Conservation (phyloP, 2,329 filamentous ascomycete genomes). For the Davidsoniella virescens region DNA sequence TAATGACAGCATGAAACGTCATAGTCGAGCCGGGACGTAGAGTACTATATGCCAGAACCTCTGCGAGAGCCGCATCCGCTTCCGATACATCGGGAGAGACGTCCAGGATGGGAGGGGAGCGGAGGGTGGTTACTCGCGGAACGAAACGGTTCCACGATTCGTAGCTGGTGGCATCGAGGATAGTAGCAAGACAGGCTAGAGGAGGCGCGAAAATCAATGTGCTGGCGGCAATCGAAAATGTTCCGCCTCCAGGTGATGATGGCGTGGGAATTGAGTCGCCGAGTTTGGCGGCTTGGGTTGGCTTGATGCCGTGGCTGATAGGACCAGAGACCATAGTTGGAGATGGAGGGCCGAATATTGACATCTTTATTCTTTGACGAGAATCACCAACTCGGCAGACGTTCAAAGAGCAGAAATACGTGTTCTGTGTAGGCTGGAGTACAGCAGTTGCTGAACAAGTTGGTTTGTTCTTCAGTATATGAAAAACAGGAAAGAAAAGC, state of each 20-base stretch:
- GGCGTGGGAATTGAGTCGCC: not conserved
- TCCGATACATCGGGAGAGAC: not conserved
- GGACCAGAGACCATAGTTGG: conserved; percentile 1
- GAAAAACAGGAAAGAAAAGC: no score
- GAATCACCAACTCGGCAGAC: no score
- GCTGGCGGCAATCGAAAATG: not conserved
- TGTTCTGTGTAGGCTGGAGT: no score
- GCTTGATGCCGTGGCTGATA: not conserved
- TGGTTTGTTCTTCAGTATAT: no score
- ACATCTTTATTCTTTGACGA: no score
- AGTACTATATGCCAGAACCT: not conserved
- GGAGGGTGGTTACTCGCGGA: not conserved
- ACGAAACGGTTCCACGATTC: conserved; percentile 5
- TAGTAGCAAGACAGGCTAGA: not conserved
- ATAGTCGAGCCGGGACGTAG: not conserved
- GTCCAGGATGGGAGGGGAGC: not conserved
- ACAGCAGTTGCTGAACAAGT: no score
- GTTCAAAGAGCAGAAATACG: no score
- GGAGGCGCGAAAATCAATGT: not conserved
- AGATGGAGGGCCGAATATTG: not conserved
- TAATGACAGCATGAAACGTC: not conserved
- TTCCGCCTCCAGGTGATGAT: not conserved
- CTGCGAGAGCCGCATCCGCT: not conserved
- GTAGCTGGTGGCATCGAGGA: not conserved
- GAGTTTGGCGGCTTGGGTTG: not conserved